phyloP scores from a whole-genome alignment of 345 rosid species.

The Reutealis trisperma region DNA sequence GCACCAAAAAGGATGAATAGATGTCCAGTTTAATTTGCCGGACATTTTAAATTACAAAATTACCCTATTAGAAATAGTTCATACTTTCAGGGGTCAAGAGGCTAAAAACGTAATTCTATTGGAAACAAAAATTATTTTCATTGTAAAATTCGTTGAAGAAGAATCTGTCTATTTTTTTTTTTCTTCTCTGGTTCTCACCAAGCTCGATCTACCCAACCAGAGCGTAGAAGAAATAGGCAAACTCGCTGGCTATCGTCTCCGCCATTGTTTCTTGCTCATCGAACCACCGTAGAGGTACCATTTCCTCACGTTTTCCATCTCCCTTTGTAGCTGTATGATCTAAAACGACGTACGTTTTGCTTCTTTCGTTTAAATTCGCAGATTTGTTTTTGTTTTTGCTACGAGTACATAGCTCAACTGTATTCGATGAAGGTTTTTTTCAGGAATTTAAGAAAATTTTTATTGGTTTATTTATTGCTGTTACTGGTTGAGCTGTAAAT shows the following conservation, averaged over 20 bases:
- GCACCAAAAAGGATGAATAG: neutral
- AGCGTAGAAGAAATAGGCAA: slow-evolving; percentile 1
- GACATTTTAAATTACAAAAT: neutral
- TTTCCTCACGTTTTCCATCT: neutral
- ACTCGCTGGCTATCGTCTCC: neutral
- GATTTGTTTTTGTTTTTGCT: slow-evolving; percentile 3
- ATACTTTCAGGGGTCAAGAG: neutral
- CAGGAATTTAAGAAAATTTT: neutral
- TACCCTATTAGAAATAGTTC: neutral
- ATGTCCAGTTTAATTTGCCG: neutral
- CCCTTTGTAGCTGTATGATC: slow-evolving; percentile 15
- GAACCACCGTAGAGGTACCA: slow-evolving; percentile 17
- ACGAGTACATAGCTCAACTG: neutral
- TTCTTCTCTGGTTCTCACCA: neutral
- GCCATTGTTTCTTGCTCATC: neutral
- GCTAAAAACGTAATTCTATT: slow-evolving; percentile 21
- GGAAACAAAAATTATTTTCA: slow-evolving; percentile 17
- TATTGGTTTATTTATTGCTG: neutral
- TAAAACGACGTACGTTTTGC: neutral
- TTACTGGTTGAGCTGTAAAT: slow-evolving; percentile 2
- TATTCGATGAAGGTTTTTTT: neutral
- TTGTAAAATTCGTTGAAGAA: slow-evolving; percentile 30
- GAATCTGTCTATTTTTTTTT: slow-evolving; percentile 10
- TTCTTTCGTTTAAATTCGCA: neutral
- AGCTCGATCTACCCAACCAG: slow-evolving; percentile 24